phyloP scores from a whole-genome alignment of 2,329 filamentous ascomycete genomes.

The Teratosphaeria pseudoeucalypti region DNA sequence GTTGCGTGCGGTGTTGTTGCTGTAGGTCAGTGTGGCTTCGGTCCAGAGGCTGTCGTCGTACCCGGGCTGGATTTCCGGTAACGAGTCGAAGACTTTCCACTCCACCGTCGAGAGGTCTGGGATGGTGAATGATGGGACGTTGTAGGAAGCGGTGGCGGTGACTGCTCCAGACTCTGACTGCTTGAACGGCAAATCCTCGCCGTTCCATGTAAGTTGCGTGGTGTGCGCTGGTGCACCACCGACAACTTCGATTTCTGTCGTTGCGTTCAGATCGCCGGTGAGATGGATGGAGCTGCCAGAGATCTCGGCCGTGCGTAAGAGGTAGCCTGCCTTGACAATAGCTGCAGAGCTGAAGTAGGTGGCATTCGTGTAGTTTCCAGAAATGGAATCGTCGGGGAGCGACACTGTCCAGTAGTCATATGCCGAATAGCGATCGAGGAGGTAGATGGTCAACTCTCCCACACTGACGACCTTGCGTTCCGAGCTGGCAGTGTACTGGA shows the following conservation, averaged over 20 bases:
- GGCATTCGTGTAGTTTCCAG: conserved; percentile 24
- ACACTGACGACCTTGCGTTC: conserved; percentile 44
- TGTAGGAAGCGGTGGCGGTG: conserved; percentile 41
- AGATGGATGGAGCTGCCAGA: conserved; percentile 49
- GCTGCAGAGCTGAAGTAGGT: conserved; percentile 29
- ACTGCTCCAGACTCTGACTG: conserved; percentile 33
- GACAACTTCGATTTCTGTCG: conserved; percentile 57
- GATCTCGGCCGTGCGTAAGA: conserved; percentile 50
- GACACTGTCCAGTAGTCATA: conserved; percentile 62
- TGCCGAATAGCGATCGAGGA: conserved; percentile 53
- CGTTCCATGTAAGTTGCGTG: conserved; percentile 54
- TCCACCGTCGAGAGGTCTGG: conserved; percentile 48
- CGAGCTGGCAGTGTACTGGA: conserved; percentile 47
- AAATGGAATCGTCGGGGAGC: conserved; percentile 30
- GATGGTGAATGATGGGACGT: conserved; percentile 40
- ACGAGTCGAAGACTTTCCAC: conserved; percentile 61
- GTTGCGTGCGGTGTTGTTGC: conserved; percentile 48
- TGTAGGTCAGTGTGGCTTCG: conserved; percentile 45
- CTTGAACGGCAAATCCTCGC: conserved; percentile 28
- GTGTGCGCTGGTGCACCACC: conserved; percentile 45
- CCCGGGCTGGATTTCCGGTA: conserved; percentile 54
- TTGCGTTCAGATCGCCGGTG: conserved; percentile 62
- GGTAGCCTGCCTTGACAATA: conserved; percentile 55
- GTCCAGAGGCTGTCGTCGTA: conserved; percentile 65
- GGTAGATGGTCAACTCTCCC: conserved; percentile 43